phyloP scores from a whole-genome alignment of 805 yeast species.

The Sugiyamaella floridensis region DNA sequence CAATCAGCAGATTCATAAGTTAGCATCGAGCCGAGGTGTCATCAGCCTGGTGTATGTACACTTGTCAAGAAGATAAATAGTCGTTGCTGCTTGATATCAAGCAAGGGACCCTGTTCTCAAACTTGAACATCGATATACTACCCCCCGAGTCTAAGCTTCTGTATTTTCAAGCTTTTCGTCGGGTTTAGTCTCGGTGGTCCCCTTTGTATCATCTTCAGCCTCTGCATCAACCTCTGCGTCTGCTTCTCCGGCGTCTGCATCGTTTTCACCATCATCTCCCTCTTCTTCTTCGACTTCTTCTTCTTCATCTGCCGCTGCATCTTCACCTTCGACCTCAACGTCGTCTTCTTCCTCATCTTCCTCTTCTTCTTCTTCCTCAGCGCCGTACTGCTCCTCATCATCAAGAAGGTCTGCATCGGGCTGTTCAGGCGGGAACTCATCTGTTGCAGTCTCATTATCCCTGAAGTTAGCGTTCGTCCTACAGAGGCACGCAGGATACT shows the following conservation, averaged over 20 bases:
- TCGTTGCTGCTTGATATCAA: no score
- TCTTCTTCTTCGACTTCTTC: conserved; percentile 40
- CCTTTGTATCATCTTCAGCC: conserved; percentile 31
- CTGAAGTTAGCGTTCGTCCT: conserved; percentile 15
- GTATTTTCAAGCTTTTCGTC: neutral
- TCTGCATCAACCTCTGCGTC: conserved; percentile 34
- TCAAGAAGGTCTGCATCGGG: conserved; percentile 57
- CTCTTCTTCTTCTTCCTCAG: conserved; percentile 34
- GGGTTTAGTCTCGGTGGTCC: conserved; percentile 27
- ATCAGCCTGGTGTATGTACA: no score
- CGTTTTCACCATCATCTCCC: conserved; percentile 42
- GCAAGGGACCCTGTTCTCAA: neutral
- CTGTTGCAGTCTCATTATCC: conserved; percentile 60
- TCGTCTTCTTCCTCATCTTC: conserved; percentile 16
- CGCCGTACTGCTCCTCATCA: conserved; percentile 45
- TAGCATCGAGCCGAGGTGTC: no score
- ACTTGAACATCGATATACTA: no score
- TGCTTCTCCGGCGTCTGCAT: conserved; percentile 37
- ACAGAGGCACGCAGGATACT: neutral
- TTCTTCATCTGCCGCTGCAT: conserved; percentile 24
- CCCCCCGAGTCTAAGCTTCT: neutral
- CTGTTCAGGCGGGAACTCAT: conserved; percentile 74
- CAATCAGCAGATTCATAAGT: no score
- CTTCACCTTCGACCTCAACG: conserved; percentile 14
- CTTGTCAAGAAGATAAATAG: no score